A percentile compares a stretch with the other conserved stretches of the same genome.
Evolutionary conservation across 805 yeast species (phyloP).

Genomic region (Saturnispora besseyi): DNA sequence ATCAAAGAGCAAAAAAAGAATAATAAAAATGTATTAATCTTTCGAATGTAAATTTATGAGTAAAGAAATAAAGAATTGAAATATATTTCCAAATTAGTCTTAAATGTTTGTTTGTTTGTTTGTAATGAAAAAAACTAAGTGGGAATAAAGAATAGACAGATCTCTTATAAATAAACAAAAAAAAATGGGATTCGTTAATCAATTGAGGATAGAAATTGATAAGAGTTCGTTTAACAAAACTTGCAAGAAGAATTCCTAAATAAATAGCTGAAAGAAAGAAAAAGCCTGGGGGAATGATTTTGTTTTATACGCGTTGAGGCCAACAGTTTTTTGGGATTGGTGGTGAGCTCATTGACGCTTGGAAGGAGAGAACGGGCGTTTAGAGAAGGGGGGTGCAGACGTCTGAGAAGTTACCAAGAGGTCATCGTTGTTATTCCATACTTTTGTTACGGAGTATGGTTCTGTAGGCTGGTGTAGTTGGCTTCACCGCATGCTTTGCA

Average conservation of each 20-base stretch:
- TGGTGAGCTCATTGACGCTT: background rate
- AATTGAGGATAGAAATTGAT: background rate
- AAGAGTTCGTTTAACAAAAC: background rate
- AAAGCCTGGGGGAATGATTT: background rate
- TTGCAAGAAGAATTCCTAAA: background rate
- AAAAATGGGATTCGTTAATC: background rate
- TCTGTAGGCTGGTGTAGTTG: too few species aligned
- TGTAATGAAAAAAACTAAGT: background rate
- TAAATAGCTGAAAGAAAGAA: background rate
- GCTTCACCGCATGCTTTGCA: too few species aligned
- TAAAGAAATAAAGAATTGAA: background rate
- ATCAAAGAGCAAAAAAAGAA: background rate
- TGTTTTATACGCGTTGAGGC: conserved; percentile 10
- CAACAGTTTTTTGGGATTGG: conserved; percentile 6
- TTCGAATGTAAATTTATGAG: background rate
- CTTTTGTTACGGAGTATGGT: too few species aligned
- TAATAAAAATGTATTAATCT: background rate
- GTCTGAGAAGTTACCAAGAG: too few species aligned
- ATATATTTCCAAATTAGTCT: background rate
- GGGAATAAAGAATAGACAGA: background rate
- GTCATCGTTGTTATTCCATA: too few species aligned
- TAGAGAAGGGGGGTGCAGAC: too few species aligned
- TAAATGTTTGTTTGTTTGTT: conserved; percentile 11
- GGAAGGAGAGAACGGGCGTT: too few species aligned
- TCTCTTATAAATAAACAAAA: background rate